Evolutionary conservation across 129 eudicot species (phyloP), one percentile per base, ranked within the genome.

Genomic region (Sambucus nigra): DNA sequence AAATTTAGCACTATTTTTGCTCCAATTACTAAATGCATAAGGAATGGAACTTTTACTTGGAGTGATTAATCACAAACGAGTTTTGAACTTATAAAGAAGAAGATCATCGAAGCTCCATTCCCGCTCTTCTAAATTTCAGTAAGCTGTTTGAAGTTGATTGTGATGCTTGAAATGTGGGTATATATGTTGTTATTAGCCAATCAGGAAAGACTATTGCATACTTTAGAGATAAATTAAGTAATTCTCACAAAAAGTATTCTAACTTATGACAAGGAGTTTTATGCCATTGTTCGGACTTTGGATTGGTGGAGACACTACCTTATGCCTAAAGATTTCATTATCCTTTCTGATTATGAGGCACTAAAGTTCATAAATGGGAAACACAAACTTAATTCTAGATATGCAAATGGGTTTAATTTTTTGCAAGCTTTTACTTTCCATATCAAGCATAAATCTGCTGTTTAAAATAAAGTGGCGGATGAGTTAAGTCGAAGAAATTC

Each of bases 391-490:
- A 51, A 25, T 25, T 11, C 9, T 3, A 1, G 26, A 13, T 32
- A 24, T 13, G 35, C 20, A 51, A 51, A 11, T 51, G 20, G 55
- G 55, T 27, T 6, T 17, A 35, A 25, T 40, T 13, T 28, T 41
- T 53, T n/a, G n/a, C n/a, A n/a, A n/a, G n/a, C n/a, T n/a, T n/a
- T n/a, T n/a, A n/a, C n/a, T n/a, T n/a, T n/a, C n/a, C n/a, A n/a
- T n/a, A n/a, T n/a, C n/a, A n/a, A n/a, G n/a, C n/a, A n/a, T n/a
- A n/a, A n/a, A n/a, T 16, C 58, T 26, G 8, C 21, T 21, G 12
- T 53, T 53, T 29, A 53, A 27, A 57, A 40, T 8, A 16, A 57
- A 24, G 69, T 51, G 15, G 69, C 45, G 9, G 60, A 64, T 64
- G 59, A 59, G 2, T 21, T 29, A 11, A 42, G 40, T 16, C 23